Conservation (phyloP, 2,329 filamentous ascomycete species). For the Raffaelea albimanens region DNA sequence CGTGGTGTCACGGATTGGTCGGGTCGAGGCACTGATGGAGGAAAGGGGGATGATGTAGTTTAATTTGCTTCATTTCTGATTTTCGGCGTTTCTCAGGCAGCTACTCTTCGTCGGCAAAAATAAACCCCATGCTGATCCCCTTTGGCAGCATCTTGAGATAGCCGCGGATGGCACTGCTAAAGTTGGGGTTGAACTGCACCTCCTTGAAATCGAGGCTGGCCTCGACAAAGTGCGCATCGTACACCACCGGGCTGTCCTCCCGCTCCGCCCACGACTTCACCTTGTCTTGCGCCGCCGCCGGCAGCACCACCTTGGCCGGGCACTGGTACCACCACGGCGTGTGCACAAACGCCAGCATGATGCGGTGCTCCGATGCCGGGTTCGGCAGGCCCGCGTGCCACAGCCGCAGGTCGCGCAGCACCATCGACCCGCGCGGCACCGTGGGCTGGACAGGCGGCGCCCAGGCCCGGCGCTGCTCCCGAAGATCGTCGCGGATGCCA, state of each 20-base stretch:
- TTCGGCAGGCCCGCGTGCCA: constrained; percentile 43
- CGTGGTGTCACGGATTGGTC: neutral
- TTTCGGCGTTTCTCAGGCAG: too few species aligned
- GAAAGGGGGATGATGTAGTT: neutral
- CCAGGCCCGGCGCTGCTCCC: constrained; percentile 21
- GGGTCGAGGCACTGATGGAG: neutral
- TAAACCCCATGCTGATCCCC: constrained; percentile 1
- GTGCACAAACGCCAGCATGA: constrained; percentile 31
- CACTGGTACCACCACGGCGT: constrained; percentile 28
- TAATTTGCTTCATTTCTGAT: too few species aligned
- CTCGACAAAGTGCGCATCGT: constrained; percentile 13
- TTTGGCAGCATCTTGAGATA: constrained; percentile 12
- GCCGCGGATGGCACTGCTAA: constrained; percentile 14
- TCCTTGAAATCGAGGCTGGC: constrained; percentile 14
- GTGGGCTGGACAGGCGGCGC: constrained; percentile 27
- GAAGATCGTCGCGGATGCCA: constrained; percentile 11
- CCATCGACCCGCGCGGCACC: constrained; percentile 31
- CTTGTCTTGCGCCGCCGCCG: neutral
- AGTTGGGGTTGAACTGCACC: constrained; percentile 18
- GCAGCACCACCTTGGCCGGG: constrained; percentile 9
- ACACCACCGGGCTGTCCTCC: constrained; percentile 4
- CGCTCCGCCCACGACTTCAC: neutral
- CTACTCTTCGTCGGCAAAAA: constrained; percentile 1
- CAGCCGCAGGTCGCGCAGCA: constrained; percentile 35
- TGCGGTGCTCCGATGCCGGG: constrained; percentile 25